Base-by-base conservation (phyloP, 2,329 filamentous ascomycete species). In the Diaporthe sp. region DNA sequence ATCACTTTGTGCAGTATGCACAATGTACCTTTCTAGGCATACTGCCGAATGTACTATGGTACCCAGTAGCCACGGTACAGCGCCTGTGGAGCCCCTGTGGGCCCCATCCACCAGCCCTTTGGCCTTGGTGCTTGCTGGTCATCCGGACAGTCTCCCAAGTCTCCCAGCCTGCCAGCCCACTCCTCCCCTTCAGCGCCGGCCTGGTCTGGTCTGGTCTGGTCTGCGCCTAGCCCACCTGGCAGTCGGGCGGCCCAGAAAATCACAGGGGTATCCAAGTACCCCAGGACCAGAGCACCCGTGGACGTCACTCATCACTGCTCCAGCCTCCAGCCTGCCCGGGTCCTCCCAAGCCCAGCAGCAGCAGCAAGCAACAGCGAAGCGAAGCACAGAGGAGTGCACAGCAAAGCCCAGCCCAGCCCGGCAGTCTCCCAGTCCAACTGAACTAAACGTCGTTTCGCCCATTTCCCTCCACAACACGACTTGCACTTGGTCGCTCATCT, bases 401-500 rank as follows among this genome's bases (percentile, higher is more conserved):
- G 61, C 37, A 31, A 44, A 67, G 61, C 42, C 65, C 65, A 70
- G 67, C 19, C 67, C 49, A 70, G 49, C 34, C 67, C 34, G 39
- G 51, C 31, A 15, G n/a, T 44, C 51, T 28, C 51, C 34, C 55
- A 61, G 22, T 51, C 70, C 57, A 53, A 62, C 49, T 53, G 19
- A 69, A 69, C 49, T 69, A 69, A 28, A 53, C 65, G 34, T 55
- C 65, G 49, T 22, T 55, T 51, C 65, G 65, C 65, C 65, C 65
- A 69, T 55, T 39, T 69, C 65, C 65, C 46, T 69, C 65, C 65
- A 62, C 73, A 72, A 46, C 57, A 69, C 42, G 58, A 51, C 55
- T 59, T 71, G 65, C 73, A 69, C 61, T 69, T 28, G 53, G 53
- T 53, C 57, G 72, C 72, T 74, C 65, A 69, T 74, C 44, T 69